phyloP scores from a whole-genome alignment of 306 rosid species.

The Boehmeria nivea region DNA sequence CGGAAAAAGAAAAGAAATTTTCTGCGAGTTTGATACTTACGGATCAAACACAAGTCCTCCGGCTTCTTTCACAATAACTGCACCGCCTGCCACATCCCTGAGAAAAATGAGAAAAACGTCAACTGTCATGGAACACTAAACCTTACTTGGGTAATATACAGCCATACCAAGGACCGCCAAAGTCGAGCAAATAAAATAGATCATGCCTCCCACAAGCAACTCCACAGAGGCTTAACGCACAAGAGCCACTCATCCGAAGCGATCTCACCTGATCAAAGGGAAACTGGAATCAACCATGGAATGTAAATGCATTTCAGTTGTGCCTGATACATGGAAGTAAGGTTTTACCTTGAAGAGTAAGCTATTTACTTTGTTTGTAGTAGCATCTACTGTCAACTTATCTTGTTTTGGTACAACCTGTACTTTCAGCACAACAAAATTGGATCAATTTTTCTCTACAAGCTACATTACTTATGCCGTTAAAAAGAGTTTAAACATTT shows the following conservation, averaged over 20 bases:
- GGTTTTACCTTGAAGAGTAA: slow-evolving; percentile 74
- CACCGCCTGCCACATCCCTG: slow-evolving; percentile 99
- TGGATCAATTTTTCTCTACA: too few relatives aligned
- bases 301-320: slow-evolving; percentile 4
- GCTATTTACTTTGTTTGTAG: slow-evolving; percentile 60
- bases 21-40: too few relatives aligned
- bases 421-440: slow-evolving; percentile 32
- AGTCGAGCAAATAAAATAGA: slow-evolving; percentile 58
- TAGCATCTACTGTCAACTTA: slow-evolving; percentile 54
- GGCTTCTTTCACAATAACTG: slow-evolving; percentile 91
- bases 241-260: slow-evolving; percentile 82
- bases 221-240: slow-evolving; percentile 94
- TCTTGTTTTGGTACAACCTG: slow-evolving; percentile 87
- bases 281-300: slow-evolving; percentile 10
- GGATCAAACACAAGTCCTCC: slow-evolving; percentile 93
- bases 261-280: slow-evolving; percentile 75
- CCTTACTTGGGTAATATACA: too few relatives aligned
- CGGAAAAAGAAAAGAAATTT: too few relatives aligned
- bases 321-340: slow-evolving; percentile 7
- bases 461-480: too few relatives aligned
- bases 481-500: too few relatives aligned
- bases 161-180: slow-evolving; percentile 93
- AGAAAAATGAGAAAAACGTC: neutral
- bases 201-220: slow-evolving; percentile 94
- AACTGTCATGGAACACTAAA: too few relatives aligned